phyloP scores from a whole-genome alignment of 2,329 filamentous ascomycete genomes.

The Scedosporium minutisporum region DNA sequence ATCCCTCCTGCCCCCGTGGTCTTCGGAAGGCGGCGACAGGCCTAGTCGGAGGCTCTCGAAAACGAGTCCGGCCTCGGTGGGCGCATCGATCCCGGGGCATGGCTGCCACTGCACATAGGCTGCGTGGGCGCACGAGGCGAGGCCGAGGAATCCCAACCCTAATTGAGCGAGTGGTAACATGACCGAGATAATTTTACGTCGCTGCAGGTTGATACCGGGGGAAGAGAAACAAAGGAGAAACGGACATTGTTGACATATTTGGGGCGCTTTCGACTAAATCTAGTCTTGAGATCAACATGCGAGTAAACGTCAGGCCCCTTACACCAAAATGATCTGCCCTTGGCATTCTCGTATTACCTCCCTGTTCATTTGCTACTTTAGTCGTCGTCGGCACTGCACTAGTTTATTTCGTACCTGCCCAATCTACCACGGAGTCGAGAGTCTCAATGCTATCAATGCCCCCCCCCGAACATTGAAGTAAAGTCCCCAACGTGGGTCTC shows the following conservation, averaged over 20 bases:
- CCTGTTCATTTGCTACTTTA: not conserved
- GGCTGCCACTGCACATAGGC: slow-evolving; percentile 2
- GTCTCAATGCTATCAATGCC: no score
- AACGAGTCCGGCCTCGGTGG: not conserved
- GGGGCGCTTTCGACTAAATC: not conserved
- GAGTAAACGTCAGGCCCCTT: not conserved
- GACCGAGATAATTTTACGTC: not conserved
- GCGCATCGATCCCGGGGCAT: not conserved
- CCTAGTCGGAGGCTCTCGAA: not conserved
- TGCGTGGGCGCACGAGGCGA: not conserved
- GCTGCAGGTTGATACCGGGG: not conserved
- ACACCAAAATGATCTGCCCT: not conserved
- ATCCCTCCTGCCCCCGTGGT: not conserved
- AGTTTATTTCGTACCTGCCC: no score
- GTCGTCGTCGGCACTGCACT: no score
- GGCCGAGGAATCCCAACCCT: not conserved
- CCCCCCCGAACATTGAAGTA: no score
- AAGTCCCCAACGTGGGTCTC: no score
- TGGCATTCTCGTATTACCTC: not conserved
- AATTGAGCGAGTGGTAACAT: not conserved
- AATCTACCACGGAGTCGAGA: no score
- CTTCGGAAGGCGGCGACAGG: not conserved
- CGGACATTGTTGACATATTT: not conserved
- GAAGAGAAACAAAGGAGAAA: not conserved
- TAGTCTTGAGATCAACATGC: not conserved